These are phyloP conservation scores for Aspergillus bridgeri DNA, from an alignment of 495 filamentous ascomycete species.

Conservation along the genomic window DNA sequence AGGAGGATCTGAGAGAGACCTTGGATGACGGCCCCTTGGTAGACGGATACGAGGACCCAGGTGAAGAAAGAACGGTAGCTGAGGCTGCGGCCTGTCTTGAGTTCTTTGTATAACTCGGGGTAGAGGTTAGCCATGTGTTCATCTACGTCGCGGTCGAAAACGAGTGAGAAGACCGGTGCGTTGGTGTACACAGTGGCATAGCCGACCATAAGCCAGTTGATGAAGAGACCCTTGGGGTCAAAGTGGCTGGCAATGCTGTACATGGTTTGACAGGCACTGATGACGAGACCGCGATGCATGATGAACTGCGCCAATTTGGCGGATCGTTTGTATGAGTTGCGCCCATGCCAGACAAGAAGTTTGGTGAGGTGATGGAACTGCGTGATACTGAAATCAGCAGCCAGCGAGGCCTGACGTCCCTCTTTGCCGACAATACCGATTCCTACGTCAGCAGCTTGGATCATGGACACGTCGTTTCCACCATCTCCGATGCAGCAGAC, in stretches of 20 bases:
- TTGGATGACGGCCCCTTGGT: slow-evolving; percentile 93
- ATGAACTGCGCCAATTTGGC: slow-evolving; percentile 98
- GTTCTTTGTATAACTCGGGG: slow-evolving; percentile 94
- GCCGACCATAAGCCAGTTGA: slow-evolving; percentile 95
- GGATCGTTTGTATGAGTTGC: slow-evolving; percentile 92
- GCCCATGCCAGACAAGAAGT: slow-evolving; percentile 94
- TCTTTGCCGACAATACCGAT: slow-evolving; percentile 99
- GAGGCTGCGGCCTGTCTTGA: slow-evolving; percentile 78
- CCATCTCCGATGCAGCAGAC: slow-evolving; percentile 97
- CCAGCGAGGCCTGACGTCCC: slow-evolving; percentile 88
- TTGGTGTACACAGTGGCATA: slow-evolving; percentile 98
- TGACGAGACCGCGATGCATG: slow-evolving; percentile 94
- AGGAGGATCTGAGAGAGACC: slow-evolving; percentile 85
- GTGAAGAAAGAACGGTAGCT: slow-evolving; percentile 93
- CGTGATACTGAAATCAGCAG: slow-evolving; percentile 92
- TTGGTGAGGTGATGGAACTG: slow-evolving; percentile 97
- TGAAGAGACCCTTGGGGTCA: slow-evolving; percentile 91
- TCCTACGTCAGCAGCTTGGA: slow-evolving; percentile 95
- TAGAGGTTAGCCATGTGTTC: slow-evolving; percentile 90
- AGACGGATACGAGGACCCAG: slow-evolving; percentile 94
- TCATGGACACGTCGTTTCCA: slow-evolving; percentile 99
- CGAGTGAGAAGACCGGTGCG: slow-evolving; percentile 89
- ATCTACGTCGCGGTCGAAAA: slow-evolving; percentile 92
- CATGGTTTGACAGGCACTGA: slow-evolving; percentile 93
- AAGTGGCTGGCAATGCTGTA: slow-evolving; percentile 90